Base-by-base conservation (phyloP, 2,329 filamentous ascomycete species). In the Huntiella moniliformis region DNA sequence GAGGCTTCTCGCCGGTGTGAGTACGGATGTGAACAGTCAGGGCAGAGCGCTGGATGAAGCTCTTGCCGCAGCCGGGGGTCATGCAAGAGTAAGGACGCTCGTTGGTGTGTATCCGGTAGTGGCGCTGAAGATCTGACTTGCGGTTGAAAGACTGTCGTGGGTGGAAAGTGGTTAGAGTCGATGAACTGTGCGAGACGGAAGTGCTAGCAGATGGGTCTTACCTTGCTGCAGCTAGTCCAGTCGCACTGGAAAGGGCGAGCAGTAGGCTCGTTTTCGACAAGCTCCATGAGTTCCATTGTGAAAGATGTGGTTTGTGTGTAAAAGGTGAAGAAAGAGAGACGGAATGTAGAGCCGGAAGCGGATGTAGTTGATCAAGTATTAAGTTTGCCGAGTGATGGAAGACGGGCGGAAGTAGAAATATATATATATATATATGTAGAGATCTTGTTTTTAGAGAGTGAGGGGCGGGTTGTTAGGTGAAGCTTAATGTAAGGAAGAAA, bases 71-170 rank as follows among this genome's bases (percentile, higher is more conserved):
- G 4, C 69, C 72, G 6, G 66, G 66, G 6, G 66, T 70, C 46
- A 63, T 64, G 60, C 77, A 82, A 28, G 68, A 66, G 57, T 79
- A 80, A 7, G 77, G 77, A 15, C 77, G 65, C 59, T 81, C 77
- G 56, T 80, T 80, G 45, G 77, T 82, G 60, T 82, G 77, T 55
- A 81, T 82, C 51, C 77, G 70, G 56, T 78, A 78, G 56, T 82
- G 77, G 56, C 77, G 68, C 55, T 79, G 75, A 50, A 82, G 63
- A 54, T 81, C 77, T 13, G 77, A 81, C 59, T 81, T 81, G 55
- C 77, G 68, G 60, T 80, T 80, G 64, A 82, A 82, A 61, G 73
- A 77, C 77, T 81, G 53, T 22, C 40, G 1, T 33, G 22, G 22
- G 28, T 34, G 31, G 31, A 13, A 16, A 32, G 40, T 13, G 16